Evolutionary conservation across 805 yeast genomes (phyloP).

Genomic region (Dipodascus geniculatus): DNA sequence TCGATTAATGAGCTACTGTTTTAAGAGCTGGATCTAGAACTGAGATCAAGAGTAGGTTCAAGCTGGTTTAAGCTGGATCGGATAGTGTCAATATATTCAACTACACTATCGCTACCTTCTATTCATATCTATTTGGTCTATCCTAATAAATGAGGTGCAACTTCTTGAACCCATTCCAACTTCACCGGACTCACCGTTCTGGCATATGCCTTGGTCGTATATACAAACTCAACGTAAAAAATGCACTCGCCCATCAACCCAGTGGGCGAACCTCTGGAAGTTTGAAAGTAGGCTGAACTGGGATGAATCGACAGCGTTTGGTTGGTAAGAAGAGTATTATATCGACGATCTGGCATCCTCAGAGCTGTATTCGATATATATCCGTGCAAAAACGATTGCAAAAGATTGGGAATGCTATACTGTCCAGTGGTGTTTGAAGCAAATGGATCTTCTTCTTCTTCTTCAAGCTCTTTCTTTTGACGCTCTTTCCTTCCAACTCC

Average conservation of each 20-base stretch:
- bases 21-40: too few relatives aligned
- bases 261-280: not conserved
- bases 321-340: constrained; percentile 66
- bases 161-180: constrained; percentile 75
- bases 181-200: constrained; percentile 76
- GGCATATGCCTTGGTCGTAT: constrained; percentile 86
- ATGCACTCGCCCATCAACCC: constrained; percentile 76
- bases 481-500: constrained; percentile 3
- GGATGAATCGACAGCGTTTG: constrained; percentile 86
- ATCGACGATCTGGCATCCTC: constrained; percentile 90
- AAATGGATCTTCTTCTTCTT: constrained; percentile 17
- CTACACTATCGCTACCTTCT: too few relatives aligned
- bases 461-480: constrained; percentile 6
- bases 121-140: too few relatives aligned
- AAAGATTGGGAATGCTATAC: constrained; percentile 44
- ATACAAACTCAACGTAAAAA: constrained; percentile 91
- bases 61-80: too few relatives aligned
- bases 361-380: constrained; percentile 83
- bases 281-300: constrained; percentile 68
- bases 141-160: constrained; percentile 58
- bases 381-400: constrained; percentile 76
- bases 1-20: too few relatives aligned
- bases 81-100: too few relatives aligned
- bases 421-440: constrained; percentile 14
- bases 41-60: too few relatives aligned